A percentile compares a stretch with the other conserved stretches of the same genome.
Evolutionary conservation across 371 early-diverging fungal genomes (phyloP).

Genomic region (Entomophthora muscae): DNA sequence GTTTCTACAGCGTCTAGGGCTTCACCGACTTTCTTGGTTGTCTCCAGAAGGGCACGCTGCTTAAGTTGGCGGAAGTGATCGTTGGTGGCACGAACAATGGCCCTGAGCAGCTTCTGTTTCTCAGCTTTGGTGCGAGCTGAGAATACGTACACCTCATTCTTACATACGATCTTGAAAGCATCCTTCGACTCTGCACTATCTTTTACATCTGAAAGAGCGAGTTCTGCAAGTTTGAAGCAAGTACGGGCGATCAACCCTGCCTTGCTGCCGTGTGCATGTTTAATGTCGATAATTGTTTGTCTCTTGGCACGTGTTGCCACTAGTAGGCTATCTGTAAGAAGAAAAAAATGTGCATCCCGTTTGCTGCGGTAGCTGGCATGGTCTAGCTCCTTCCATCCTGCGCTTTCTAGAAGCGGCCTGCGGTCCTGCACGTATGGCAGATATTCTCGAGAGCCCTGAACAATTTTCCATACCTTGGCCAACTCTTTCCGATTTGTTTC

Average conservation of each 20-base stretch:
- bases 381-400: constrained; percentile 8
- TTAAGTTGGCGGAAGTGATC: not conserved
- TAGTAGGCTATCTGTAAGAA: constrained; percentile 2
- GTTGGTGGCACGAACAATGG: not conserved
- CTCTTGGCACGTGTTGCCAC: constrained; percentile 1
- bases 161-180: not conserved
- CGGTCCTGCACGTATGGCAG: constrained; percentile 4
- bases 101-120: constrained; percentile 4
- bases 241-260: not conserved
- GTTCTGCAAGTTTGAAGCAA: constrained; percentile 1
- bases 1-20: not conserved
- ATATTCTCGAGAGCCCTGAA: constrained; percentile 6
- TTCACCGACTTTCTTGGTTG: constrained; percentile 6
- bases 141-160: constrained; percentile 5
- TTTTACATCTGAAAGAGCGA: constrained; percentile 1
- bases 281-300: constrained; percentile 4
- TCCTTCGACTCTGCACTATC: constrained; percentile 2
- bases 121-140: not conserved
- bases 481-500: constrained; percentile 4
- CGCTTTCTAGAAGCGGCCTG: constrained; percentile 3
- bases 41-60: not conserved
- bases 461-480: not conserved
- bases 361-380: not conserved
- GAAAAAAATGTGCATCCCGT: constrained; percentile 8
- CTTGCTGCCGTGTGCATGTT: not conserved